Base-by-base conservation (phyloP, 169 alveolate species). In the Plasmodium yoelii region DNA sequence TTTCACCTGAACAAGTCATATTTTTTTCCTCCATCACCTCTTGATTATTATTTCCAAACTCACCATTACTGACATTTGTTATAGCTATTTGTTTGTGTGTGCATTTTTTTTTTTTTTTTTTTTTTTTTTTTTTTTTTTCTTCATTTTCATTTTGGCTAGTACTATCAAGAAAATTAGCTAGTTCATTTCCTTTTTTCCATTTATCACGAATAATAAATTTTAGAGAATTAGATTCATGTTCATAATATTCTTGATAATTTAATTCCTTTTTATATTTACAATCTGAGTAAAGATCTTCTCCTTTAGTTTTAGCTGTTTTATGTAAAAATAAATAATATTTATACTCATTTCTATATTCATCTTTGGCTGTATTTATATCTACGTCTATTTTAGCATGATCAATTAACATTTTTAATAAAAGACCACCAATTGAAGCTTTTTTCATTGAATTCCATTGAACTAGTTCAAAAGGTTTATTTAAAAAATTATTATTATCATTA, bases 381-480 rank as follows among this genome's bases (percentile, higher is more conserved):
- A 93, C 94, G 49, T 93, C 94, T 34, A 93, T 88, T 49, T 88
- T 80, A 46, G 95, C 93, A 57, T 93, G 86, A 8, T 90, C 92
- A 61, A 93, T 90, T 22, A 93, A 71, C 70, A 94, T 94, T 77
- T 93, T 77, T 55, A 93, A 60, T 55, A 93, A 88, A 26, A 88
- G 87, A 1, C 96, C 96, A 1, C 96, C 96, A 9, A 92, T 88
- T 24, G 94, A 88, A 1, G 96, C 96, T 13, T 91, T 90, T 53
- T 91, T 93, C 13, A 70, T 82, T 49, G 92, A 87, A 61, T 91
- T 93, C 96, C 96, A 93, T 44, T 88, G 93, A 47, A 91, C 87
- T 39, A 87, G 55, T n/a, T 90, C 91, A 53, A 68, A 73, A 6
- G 67, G 59, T 7, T 82, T 13, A 64, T 64, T 60, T 60, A 75